phyloP scores from a whole-genome alignment of 805 yeast genomes.

The Wickerhamiella sorbophila region DNA sequence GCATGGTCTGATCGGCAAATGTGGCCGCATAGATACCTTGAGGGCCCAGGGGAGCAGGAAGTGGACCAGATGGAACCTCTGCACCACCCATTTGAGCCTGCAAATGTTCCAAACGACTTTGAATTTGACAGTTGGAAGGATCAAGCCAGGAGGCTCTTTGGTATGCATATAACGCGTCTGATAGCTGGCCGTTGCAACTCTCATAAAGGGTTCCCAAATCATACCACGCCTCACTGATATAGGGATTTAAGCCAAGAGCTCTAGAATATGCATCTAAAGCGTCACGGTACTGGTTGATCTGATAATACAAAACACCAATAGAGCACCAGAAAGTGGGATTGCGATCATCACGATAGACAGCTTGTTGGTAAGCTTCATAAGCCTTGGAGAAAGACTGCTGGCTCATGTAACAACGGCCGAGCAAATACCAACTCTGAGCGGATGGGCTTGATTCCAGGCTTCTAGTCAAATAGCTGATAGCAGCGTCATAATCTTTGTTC shows the following conservation, averaged over 20 bases:
- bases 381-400: slow-evolving; percentile 91
- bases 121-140: slow-evolving; percentile 87
- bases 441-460: slow-evolving; percentile 77
- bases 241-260: slow-evolving; percentile 90
- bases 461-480: slow-evolving; percentile 67
- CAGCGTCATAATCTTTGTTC: slow-evolving; percentile 58
- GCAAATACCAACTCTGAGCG: slow-evolving; percentile 93
- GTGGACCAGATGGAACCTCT: slow-evolving; percentile 3
- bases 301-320: slow-evolving; percentile 90
- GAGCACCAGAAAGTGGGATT: slow-evolving; percentile 98
- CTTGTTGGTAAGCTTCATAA: slow-evolving; percentile 96
- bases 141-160: slow-evolving; percentile 92
- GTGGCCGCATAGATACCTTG: slow-evolving; percentile 7
- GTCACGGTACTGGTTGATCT: slow-evolving; percentile 89
- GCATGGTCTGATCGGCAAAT: slow-evolving; percentile 1
- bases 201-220: slow-evolving; percentile 94
- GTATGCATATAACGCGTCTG: slow-evolving; percentile 93
- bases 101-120: slow-evolving; percentile 79
- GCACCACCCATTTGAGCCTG: slow-evolving; percentile 17
- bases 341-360: slow-evolving; percentile 90
- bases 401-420: slow-evolving; percentile 95
- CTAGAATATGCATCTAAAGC: slow-evolving; percentile 96
- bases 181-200: slow-evolving; percentile 89
- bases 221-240: slow-evolving; percentile 96
- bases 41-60: slow-evolving; percentile 10